phyloP scores from a whole-genome alignment of 208 protist species.

The Crithidia expoeki region DNA sequence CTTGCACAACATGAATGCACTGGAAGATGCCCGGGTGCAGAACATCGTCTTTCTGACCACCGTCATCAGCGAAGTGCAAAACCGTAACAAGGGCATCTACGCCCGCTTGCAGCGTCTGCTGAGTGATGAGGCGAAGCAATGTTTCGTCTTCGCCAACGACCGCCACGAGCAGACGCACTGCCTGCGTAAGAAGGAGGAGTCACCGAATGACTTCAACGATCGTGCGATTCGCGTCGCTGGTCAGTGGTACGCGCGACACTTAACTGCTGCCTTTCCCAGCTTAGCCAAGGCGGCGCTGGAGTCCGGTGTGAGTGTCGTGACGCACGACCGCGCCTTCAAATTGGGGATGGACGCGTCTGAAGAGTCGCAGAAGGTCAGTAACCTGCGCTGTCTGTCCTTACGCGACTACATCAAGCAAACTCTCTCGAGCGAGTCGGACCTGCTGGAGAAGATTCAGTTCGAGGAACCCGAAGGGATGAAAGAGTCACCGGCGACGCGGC shows the following conservation, averaged over 20 bases:
- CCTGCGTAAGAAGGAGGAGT: constrained; percentile 66
- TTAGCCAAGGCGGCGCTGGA: background rate
- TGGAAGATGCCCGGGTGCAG: constrained; percentile 76
- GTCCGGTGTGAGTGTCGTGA: constrained; percentile 52
- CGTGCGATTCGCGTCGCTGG: constrained; percentile 83
- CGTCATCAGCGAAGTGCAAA: constrained; percentile 89
- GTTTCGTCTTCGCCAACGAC: constrained; percentile 94
- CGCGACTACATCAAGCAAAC: constrained; percentile 58
- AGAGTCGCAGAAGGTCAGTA: constrained; percentile 30
- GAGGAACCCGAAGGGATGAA: constrained; percentile 76
- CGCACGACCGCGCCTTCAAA: constrained; percentile 75
- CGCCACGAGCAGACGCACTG: constrained; percentile 90
- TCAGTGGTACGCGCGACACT: constrained; percentile 88
- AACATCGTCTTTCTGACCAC: constrained; percentile 92
- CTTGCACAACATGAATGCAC: constrained; percentile 93
- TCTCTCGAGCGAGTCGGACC: constrained; percentile 60
- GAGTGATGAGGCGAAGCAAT: constrained; percentile 63
- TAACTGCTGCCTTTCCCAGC: constrained; percentile 50
- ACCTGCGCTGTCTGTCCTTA: constrained; percentile 69
- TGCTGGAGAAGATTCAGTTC: constrained; percentile 86
- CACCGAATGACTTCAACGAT: constrained; percentile 91
- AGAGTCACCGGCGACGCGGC: constrained; percentile 44
- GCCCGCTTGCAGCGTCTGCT: constrained; percentile 82
- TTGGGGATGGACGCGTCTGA: constrained; percentile 38
- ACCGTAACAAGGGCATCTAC: constrained; percentile 90